Percentiles rank a stretch among this genome's conserved stretches.
phyloP scores from a whole-genome alignment of 371 early-diverging fungal genomes.

The Rhizopus sp. region DNA sequence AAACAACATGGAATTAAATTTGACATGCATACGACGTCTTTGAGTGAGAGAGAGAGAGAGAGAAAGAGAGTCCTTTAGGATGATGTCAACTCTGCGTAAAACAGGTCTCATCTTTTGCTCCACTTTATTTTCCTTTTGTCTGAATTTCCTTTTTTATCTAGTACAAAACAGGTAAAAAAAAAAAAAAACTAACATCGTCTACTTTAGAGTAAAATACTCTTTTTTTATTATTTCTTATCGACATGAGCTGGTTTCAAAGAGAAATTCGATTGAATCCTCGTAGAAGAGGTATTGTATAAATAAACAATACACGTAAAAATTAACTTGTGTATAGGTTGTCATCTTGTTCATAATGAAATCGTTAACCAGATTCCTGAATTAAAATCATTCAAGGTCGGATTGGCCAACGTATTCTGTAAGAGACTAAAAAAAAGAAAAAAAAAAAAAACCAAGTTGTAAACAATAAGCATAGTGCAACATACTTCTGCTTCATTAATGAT shows the following conservation, averaged over 20 bases:
- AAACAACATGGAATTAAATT: too few species aligned
- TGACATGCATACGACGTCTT: too few species aligned
- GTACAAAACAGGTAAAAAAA: too few species aligned
- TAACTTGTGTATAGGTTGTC: slow-evolving; percentile 59
- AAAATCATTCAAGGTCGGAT: slow-evolving; percentile 55
- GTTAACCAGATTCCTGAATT: slow-evolving; percentile 66
- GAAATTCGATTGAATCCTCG: slow-evolving; percentile 61
- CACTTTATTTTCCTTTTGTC: neutral
- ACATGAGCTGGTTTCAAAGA: slow-evolving; percentile 56
- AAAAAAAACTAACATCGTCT: too few species aligned
- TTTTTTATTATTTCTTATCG: neutral
- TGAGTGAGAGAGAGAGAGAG: too few species aligned
- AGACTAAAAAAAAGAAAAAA: neutral
- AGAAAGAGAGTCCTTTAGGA: too few species aligned
- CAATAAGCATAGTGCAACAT: slow-evolving; percentile 70
- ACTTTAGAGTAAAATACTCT: neutral
- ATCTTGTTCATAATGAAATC: slow-evolving; percentile 79
- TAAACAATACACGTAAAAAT: neutral
- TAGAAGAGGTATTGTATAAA: slow-evolving; percentile 36
- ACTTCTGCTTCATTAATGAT: slow-evolving; percentile 88
- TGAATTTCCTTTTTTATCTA: too few species aligned
- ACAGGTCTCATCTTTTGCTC: too few species aligned
- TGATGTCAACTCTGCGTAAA: too few species aligned
- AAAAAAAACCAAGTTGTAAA: neutral
- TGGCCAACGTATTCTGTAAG: slow-evolving; percentile 87